phyloP scores from a whole-genome alignment of 352 stramenopile species.

The Saprolegnia parasitica region DNA sequence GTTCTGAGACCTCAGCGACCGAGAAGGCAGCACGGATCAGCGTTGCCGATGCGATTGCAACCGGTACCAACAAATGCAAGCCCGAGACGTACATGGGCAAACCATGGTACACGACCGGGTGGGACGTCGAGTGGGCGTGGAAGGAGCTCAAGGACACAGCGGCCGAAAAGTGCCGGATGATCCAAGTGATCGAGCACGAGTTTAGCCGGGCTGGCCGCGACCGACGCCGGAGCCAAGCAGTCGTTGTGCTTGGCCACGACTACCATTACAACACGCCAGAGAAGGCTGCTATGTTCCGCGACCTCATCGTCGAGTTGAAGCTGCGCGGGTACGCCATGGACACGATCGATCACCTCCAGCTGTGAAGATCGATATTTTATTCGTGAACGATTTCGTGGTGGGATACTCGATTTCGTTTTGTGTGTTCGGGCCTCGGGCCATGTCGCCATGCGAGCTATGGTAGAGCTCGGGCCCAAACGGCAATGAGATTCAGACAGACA shows the following conservation, averaged over 20 bases:
- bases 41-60: neutral
- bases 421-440: neutral
- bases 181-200: constrained; percentile 7
- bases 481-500: too few relatives aligned
- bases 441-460: neutral
- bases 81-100: neutral
- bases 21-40: neutral
- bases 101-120: constrained; percentile 10
- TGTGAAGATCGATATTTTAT: neutral
- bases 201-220: neutral
- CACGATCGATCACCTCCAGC: constrained; percentile 3
- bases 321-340: constrained; percentile 10
- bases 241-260: constrained; percentile 18
- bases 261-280: neutral
- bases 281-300: constrained; percentile 16
- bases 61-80: constrained; percentile 5
- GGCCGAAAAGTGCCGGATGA: constrained; percentile 3
- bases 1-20: neutral
- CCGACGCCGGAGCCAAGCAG: neutral
- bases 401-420: neutral
- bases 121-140: constrained; percentile 19
- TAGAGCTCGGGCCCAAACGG: too few relatives aligned
- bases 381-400: neutral
- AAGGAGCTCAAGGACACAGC: neutral
- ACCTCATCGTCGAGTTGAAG: constrained; percentile 20